These are phyloP conservation scores for Saccharomycopsis fibuligera DNA, from an alignment of 805 yeast species.

Conservation along the genomic window DNA sequence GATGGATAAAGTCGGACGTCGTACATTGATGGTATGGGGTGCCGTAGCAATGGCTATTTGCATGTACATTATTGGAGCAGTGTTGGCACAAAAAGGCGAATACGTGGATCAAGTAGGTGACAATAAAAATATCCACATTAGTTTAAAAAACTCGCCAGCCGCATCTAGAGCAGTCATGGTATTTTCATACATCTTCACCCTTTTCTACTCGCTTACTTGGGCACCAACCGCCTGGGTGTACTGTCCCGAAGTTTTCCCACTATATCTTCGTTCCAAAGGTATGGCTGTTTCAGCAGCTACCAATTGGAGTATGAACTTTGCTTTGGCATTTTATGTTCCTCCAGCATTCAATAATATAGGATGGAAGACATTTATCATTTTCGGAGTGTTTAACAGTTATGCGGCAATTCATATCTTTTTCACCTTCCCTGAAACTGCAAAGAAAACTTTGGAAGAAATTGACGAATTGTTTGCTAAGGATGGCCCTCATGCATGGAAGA, in stretches of 20 bases:
- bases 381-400: conserved; percentile 54
- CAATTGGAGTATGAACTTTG: conserved; percentile 61
- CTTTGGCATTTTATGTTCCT: conserved; percentile 64
- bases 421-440: conserved; percentile 72
- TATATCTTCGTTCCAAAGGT: conserved; percentile 44
- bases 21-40: conserved; percentile 49
- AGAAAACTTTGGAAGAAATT: conserved; percentile 67
- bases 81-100: conserved; percentile 34
- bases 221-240: conserved; percentile 57
- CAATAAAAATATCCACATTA: no score
- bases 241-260: conserved; percentile 58
- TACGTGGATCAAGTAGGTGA: no score
- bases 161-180: conserved; percentile 57
- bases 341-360: conserved; percentile 40
- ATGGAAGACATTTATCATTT: conserved; percentile 59
- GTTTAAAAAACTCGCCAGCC: no score
- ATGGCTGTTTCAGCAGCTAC: conserved; percentile 46
- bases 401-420: conserved; percentile 59
- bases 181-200: conserved; percentile 48
- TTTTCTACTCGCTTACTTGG: conserved; percentile 28
- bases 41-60: conserved; percentile 40
- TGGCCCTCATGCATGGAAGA: no score
- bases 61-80: conserved; percentile 34
- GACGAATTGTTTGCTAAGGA: conserved; percentile 49
- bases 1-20: conserved; percentile 61